Percentiles rank a stretch among this genome's conserved stretches.
Evolutionary conservation across 1,284 basidiomycete genomes (phyloP).

Genomic region (Heliocybe sulcata): DNA sequence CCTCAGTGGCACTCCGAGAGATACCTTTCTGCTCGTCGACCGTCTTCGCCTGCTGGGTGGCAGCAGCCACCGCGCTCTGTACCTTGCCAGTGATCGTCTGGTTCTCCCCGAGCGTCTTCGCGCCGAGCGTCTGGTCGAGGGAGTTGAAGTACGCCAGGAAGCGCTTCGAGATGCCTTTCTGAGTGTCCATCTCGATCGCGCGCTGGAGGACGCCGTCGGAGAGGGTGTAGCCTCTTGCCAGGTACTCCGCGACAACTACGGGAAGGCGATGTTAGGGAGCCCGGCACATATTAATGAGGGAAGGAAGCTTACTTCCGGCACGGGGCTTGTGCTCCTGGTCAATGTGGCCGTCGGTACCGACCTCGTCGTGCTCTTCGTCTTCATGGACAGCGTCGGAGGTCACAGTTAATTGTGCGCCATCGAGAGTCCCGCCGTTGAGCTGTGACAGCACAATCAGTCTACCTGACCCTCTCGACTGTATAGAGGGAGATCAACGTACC

Average conservation of each 20-base stretch:
- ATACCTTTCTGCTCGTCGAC: constrained; percentile 81
- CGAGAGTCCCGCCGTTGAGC: constrained; percentile 70
- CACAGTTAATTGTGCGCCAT: constrained; percentile 52
- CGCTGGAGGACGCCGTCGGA: constrained; percentile 75
- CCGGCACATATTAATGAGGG: not conserved
- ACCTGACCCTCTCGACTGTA: not conserved
- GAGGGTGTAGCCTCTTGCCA: constrained; percentile 80
- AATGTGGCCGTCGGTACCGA: constrained; percentile 30
- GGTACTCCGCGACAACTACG: constrained; percentile 83
- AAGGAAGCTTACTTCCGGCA: constrained; percentile 53
- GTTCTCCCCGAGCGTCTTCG: constrained; percentile 61
- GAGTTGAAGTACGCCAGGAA: constrained; percentile 76
- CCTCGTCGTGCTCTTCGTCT: constrained; percentile 39
- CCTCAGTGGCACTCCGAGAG: constrained; percentile 60
- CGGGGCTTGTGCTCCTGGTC: constrained; percentile 80
- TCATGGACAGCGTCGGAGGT: constrained; percentile 52
- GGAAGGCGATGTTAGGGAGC: constrained; percentile 11
- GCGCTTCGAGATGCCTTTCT: constrained; percentile 78
- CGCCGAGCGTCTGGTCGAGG: constrained; percentile 65
- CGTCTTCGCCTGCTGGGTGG: constrained; percentile 58
- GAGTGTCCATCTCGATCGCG: constrained; percentile 84
- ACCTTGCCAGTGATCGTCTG: constrained; percentile 72
- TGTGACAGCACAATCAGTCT: constrained; percentile 19
- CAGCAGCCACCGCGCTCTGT: constrained; percentile 52
- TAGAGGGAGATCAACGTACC: constrained; percentile 27